phyloP scores from a whole-genome alignment of 1,284 basidiomycete species.

The Veloboletus limbatus region DNA sequence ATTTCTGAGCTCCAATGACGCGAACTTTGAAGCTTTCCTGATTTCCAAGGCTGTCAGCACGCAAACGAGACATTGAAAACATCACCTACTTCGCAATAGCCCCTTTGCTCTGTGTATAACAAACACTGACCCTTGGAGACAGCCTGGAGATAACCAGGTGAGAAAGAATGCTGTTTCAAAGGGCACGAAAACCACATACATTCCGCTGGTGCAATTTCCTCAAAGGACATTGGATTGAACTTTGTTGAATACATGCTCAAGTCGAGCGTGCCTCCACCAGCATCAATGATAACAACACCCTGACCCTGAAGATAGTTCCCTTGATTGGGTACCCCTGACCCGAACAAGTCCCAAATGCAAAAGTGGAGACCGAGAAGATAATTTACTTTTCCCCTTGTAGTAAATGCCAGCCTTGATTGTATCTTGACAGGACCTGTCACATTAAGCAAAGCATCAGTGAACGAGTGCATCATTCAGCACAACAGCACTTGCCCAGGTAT shows the following conservation, averaged over 20 bases:
- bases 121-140: constrained; percentile 35
- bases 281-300: constrained; percentile 49
- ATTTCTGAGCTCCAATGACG: constrained; percentile 20
- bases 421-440: no score
- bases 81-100: constrained; percentile 33
- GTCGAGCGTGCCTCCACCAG: no score
- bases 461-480: no score
- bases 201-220: constrained; percentile 37
- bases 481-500: no score
- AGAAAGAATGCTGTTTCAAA: constrained; percentile 18
- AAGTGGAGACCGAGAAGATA: constrained; percentile 47
- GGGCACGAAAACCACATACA: constrained; percentile 28
- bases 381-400: no score
- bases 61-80: background rate
- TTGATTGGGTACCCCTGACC: constrained; percentile 19
- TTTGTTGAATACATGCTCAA: constrained; percentile 43
- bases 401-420: no score
- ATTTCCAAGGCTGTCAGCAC: background rate
- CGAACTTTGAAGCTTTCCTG: constrained; percentile 16
- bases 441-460: no score
- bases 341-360: constrained; percentile 39
- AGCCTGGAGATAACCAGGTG: constrained; percentile 25
- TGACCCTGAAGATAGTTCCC: constrained; percentile 23
- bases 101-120: constrained; percentile 40
- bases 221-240: constrained; percentile 25